Evolutionary conservation across 768 basidiomycete genomes (phyloP), one percentile per base, ranked within the genome.

Genomic region (Leccinum fibrillosum): DNA sequence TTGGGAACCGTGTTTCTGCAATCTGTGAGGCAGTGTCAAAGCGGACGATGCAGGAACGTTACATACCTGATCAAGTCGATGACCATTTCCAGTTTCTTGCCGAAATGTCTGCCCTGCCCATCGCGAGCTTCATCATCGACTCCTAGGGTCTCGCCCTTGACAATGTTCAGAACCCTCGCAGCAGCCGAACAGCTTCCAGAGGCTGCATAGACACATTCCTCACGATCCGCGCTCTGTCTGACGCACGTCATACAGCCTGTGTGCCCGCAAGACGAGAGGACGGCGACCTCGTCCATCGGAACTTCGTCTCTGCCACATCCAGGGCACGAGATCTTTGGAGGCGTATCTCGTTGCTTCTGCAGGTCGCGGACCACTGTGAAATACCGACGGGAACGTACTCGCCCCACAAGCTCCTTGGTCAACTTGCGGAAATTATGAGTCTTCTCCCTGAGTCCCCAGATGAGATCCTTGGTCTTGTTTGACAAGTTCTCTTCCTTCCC

Each of bases 221-320:
- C 90, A 52, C 79, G 81, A 60, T 86, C 85, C 2, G 94, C 93
- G 45, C 83, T 84, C 17, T 77, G 74, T 60, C 76, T 80, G 62
- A 97, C 89, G 67, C 92, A 94, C 2, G 78, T 72, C 64, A 83
- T 70, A 66, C 92, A 94, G 3, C 94, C 93, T 67, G 84, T 86
- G 69, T 98, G 94, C 8, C 94, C 94, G 63, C 94, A 98, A 21
- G 92, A 93, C 5, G 94, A 95, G 34, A 96, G 78, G 4, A 97
- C 88, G 21, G 92, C 88, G 56, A 92, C 78, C 54, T 94, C 88
- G 10, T 78, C 75, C 62, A 87, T 78, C 2, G 83, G 83, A 37
- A 90, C 72, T 56, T 76, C 75, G 49, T 81, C 74, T 49, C 79
- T 77, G 28, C 75, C 75, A 64, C 91, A 94, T 39, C 71, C 70